Base-by-base conservation (phyloP, 805 yeast species). In the Cyberlindnera americana region DNA sequence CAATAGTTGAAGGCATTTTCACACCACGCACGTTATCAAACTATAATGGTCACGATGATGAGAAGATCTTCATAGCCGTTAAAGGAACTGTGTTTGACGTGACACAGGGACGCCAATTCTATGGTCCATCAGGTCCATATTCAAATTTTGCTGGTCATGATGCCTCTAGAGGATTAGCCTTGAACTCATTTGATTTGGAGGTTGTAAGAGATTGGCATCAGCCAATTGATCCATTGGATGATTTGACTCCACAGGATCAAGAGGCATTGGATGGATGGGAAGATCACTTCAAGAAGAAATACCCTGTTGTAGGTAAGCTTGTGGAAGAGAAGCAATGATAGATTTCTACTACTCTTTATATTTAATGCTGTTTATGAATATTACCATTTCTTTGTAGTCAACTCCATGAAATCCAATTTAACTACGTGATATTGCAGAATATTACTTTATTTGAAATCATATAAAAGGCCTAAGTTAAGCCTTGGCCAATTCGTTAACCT, bases 91-190 rank as follows among this genome's bases (percentile, higher is more conserved):
- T 91, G 3, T 91, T 75, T 54, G 96, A 91, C 56, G 95, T 88
- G 16, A 68, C 86, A 5, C 67, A 70, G 10, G 95, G 95, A 0
- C 76, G 90, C 48, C 75, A 76, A 33, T 90, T 91, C 59, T 91
- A 91, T 61, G 98, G 98, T 0, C 98, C 98, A 6, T 86, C 91
- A 22, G 97, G 97, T 0, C 95, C 96, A 0, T 91, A 91, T 64
- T 80, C 85, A 30, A 87, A 85, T 57, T 91, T 91, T 70, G 97
- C 97, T 1, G 98, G 98, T 2, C 83, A 86, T 50, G 98, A 91
- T 64, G 97, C 97, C 4, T 83, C 95, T 1, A 71, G 98, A 49
- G 98, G 97, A 0, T 72, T 91, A 40, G 96, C 96, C 1, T 67
- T 76, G 53, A 90, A 89, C 62, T 84, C 95, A 14, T 91, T 90